Evolutionary conservation across 129 eudicot species (phyloP), one percentile per base, ranked within the genome.

Genomic region (Gnaphalium uliginosum): DNA sequence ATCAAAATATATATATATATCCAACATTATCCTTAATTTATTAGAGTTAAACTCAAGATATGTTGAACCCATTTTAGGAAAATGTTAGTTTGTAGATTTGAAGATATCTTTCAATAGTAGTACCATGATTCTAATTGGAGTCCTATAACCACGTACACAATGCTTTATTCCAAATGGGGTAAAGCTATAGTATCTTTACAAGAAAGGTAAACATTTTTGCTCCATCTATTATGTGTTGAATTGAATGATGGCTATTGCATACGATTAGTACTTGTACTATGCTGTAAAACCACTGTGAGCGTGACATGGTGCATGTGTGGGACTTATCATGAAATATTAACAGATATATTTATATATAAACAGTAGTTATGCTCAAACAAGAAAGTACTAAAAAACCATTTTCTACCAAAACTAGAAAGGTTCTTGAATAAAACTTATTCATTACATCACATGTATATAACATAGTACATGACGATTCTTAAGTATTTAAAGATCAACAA

Each of bases 101-200:
- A 64, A 35, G 79, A 79, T 73, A 66, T 54, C 41, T 66, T 54
- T 66, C 26, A 66, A 39, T 33, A 63, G 54, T 73, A 66, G 54
- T 73, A 66, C 23, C 68, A 70, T 35, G 8, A 14, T 63, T 63
- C 17, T 35, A 65, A 30, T 56, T 62, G 43, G 51, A 27, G 39
- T 80, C 41, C 27, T 61, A 56, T 39, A 66, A 66, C 83, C 83
- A 80, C n/a, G n/a, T n/a, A n/a, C 75, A 80, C 71, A 73, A 66
- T 18, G 23, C 62, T 66, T 63, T 79, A 73, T 80, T 73, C 83
- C 74, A 73, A 60, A 73, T 39, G 62, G 66, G 75, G 83, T 80
- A 80, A 73, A 73, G 69, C 83, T 79, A 73, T 79, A 79, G 83
- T 79, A 79, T 79, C 83, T 51, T 79, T 37, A 59, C 74, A 53